phyloP scores from a whole-genome alignment of 2,329 filamentous ascomycete species.

The Plectosphaerella cucumerina region DNA sequence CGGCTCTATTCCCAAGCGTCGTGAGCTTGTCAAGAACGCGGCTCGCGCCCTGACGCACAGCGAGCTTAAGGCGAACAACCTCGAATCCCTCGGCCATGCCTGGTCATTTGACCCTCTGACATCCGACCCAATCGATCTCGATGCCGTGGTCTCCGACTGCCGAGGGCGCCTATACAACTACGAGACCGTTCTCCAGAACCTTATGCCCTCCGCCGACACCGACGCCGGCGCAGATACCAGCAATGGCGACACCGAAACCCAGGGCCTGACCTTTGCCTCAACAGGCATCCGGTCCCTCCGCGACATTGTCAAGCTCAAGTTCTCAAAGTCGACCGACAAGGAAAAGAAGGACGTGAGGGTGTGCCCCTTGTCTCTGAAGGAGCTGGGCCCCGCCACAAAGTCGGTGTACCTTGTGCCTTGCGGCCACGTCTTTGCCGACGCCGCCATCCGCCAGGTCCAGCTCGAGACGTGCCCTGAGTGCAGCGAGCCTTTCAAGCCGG shows the following conservation, averaged over 20 bases:
- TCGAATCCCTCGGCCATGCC: constrained; percentile 78
- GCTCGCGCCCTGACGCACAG: constrained; percentile 77
- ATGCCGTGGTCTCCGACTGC: constrained; percentile 79
- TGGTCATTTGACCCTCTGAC: constrained; percentile 91
- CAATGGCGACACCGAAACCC: constrained; percentile 16
- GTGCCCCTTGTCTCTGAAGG: constrained; percentile 85
- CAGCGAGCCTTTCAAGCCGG: constrained; percentile 64
- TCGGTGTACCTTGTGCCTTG: constrained; percentile 91
- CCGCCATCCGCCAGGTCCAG: constrained; percentile 75
- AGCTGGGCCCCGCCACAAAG: constrained; percentile 73
- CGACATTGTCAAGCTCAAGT: constrained; percentile 83
- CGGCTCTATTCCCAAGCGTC: constrained; percentile 90
- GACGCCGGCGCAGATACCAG: constrained; percentile 16
- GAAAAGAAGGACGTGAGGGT: constrained; percentile 59
- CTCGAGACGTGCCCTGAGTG: constrained; percentile 67
- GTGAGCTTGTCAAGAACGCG: constrained; percentile 93
- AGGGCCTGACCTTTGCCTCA: constrained; percentile 35
- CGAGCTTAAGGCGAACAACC: constrained; percentile 82
- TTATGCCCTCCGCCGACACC: constrained; percentile 41
- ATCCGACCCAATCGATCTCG: constrained; percentile 62
- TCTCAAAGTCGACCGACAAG: constrained; percentile 39
- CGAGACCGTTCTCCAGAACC: constrained; percentile 70
- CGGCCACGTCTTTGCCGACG: constrained; percentile 89
- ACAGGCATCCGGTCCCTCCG: constrained; percentile 72
- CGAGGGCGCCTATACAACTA: constrained; percentile 90